Percentiles rank a stretch among this genome's conserved stretches.
Conservation (phyloP, 768 basidiomycete species). For the Lanmaoa rubissima region DNA sequence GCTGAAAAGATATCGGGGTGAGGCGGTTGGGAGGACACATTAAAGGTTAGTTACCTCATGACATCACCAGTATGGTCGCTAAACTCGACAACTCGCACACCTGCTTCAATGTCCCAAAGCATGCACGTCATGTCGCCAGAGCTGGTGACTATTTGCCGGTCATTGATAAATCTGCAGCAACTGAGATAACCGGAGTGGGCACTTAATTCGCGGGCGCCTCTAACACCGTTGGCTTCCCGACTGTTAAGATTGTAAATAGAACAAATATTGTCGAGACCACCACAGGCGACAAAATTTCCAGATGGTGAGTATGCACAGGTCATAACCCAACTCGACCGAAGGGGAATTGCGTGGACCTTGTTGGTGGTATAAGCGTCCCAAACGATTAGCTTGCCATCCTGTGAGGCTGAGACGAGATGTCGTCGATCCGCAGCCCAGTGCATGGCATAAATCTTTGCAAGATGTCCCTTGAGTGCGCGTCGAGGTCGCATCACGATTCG, state of each 20-base stretch:
- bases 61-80: slow-evolving; percentile 99
- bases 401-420: slow-evolving; percentile 98
- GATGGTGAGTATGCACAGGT: slow-evolving; percentile 98
- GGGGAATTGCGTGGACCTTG: slow-evolving; percentile 98
- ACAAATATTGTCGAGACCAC: slow-evolving; percentile 98
- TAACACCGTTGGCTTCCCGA: slow-evolving; percentile 68
- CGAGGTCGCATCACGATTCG: slow-evolving; percentile 97
- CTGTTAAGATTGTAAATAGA: slow-evolving; percentile 95
- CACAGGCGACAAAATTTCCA: slow-evolving; percentile 96
- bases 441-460: slow-evolving; percentile 99
- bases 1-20: slow-evolving; percentile 41
- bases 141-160: slow-evolving; percentile 96
- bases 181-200: slow-evolving; percentile 98
- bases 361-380: slow-evolving; percentile 99
- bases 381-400: slow-evolving; percentile 98
- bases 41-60: slow-evolving; percentile 74
- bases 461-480: slow-evolving; percentile 92
- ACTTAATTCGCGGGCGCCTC: slow-evolving; percentile 92
- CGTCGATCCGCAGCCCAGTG: slow-evolving; percentile 98
- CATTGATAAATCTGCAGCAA: slow-evolving; percentile 98
- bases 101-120: slow-evolving; percentile 99
- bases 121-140: slow-evolving; percentile 99
- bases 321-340: slow-evolving; percentile 99
- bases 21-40: slow-evolving; percentile 8
- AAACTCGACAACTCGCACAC: slow-evolving; percentile 96